Evolutionary conservation across 1,284 basidiomycete genomes (phyloP).

Genomic region (Agaricales sp.): DNA sequence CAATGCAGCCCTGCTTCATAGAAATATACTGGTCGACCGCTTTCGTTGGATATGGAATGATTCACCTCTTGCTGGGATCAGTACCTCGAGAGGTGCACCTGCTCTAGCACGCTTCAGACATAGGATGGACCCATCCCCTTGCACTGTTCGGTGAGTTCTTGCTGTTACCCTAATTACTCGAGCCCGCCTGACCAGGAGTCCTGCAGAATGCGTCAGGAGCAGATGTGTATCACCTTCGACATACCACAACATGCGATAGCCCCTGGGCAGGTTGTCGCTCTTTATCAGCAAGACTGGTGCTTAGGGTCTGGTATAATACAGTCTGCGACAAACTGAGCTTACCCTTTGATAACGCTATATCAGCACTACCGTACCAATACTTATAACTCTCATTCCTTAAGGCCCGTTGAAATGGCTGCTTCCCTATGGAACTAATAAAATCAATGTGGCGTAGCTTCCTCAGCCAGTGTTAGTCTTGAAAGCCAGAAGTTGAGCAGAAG

Average conservation of each 20-base stretch:
- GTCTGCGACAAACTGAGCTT: background rate
- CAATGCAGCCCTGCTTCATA: constrained; percentile 54
- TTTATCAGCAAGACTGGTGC: constrained; percentile 74
- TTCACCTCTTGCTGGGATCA: constrained; percentile 37
- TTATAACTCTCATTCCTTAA: background rate
- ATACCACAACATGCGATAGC: constrained; percentile 63
- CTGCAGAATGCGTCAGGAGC: constrained; percentile 13
- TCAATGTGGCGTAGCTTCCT: too few species aligned
- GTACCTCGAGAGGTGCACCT: constrained; percentile 30
- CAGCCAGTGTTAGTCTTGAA: too few species aligned
- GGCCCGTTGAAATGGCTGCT: background rate
- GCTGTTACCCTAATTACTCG: background rate
- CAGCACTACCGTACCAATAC: too few species aligned
- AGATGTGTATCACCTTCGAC: constrained; percentile 39
- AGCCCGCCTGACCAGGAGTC: constrained; percentile 8
- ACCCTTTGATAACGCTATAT: too few species aligned
- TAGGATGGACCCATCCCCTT: constrained; percentile 48
- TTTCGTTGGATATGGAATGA: constrained; percentile 76
- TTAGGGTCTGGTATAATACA: constrained; percentile 78
- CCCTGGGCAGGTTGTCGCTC: constrained; percentile 67
- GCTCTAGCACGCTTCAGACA: constrained; percentile 65
- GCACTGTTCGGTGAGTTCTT: constrained; percentile 21
- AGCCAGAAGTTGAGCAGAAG: too few species aligned
- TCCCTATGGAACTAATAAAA: background rate
- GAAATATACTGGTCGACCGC: constrained; percentile 31